These are phyloP conservation scores for Macrophomina pseudophaseolina DNA, from an alignment of 2,329 filamentous ascomycete species.

Conservation along the genomic window DNA sequence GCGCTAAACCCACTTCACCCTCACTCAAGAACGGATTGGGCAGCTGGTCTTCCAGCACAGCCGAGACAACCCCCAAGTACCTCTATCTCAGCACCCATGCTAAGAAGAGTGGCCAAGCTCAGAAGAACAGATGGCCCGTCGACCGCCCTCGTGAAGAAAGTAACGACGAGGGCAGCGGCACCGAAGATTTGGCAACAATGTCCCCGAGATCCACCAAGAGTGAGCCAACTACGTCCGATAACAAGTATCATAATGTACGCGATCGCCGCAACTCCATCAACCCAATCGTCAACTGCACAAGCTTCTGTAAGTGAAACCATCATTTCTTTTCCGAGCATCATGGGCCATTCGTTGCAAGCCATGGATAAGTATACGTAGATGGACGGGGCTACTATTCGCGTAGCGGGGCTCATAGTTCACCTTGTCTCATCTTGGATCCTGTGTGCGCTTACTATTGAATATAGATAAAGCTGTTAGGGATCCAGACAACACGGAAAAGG, in stretches of 20 bases:
- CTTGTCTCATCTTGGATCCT: too few relatives aligned
- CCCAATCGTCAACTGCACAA: background rate
- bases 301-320: conserved; percentile 2
- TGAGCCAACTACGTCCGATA: background rate
- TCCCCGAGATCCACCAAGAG: background rate
- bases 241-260: background rate
- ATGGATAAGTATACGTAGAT: background rate
- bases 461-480: background rate
- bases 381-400: background rate
- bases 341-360: background rate
- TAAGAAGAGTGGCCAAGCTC: background rate
- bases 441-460: background rate
- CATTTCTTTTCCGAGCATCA: background rate
- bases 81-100: background rate
- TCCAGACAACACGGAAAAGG: background rate
- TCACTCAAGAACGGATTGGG: background rate
- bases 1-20: background rate
- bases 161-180: background rate
- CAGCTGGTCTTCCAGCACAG: background rate
- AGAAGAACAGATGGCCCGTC: background rate
- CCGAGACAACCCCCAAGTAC: background rate
- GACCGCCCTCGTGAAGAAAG: background rate
- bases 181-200: background rate
- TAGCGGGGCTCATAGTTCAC: too few relatives aligned
- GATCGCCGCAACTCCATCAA: conserved; percentile 2